Evolutionary conservation across 139 green algal species (phyloP), one percentile per base, ranked within the genome.

Genomic region (Chlamydomonas applanata): DNA sequence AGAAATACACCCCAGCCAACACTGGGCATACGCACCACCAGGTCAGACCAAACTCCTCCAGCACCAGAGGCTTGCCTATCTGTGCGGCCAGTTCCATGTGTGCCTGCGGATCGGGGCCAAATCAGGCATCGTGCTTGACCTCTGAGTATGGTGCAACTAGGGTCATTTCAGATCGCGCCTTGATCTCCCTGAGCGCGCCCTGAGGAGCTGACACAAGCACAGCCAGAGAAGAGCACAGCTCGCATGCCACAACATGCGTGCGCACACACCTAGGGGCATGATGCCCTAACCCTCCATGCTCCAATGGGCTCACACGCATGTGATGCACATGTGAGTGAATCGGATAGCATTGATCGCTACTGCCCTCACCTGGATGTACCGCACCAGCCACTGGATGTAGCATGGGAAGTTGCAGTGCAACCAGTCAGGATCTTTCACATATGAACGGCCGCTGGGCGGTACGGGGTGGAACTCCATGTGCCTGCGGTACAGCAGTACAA

Each of bases 1-100:
- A 49, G 40, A 19, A 11, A 49, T 19, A 49, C 40, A 49, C 40
- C 40, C n/a, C 40, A 49, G 7, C 40, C 40, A 49, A 49, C 40
- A n/a, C n/a, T n/a, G n/a, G n/a, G n/a, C n/a, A n/a, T n/a, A 36
- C 62, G 27, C 62, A 69, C 62, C 62, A 69, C 62, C 62, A 69
- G 2, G 32, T 69, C 20, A 69, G 32, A 2, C 62, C 62, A 69
- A 76, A 81, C 75, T 81, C 75, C 61, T 81, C 59, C 49, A 75
- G 45, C 33, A 81, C 1, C 14, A 81, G 27, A 11, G 75, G 75
- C 75, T 72, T 76, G 32, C 45, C 60, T 32, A 72, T 2, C 25
- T 7, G 5, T 2, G 13, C 59, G 24, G 75, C 75, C 24, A 72
- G 3, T 19, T 25, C 14, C 7, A 59, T 27, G 67, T 80, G 74